A percentile compares a stretch with the other conserved stretches of the same genome.
Conservation (phyloP, 1,284 basidiomycete genomes). For the Boletus austroedulis region DNA sequence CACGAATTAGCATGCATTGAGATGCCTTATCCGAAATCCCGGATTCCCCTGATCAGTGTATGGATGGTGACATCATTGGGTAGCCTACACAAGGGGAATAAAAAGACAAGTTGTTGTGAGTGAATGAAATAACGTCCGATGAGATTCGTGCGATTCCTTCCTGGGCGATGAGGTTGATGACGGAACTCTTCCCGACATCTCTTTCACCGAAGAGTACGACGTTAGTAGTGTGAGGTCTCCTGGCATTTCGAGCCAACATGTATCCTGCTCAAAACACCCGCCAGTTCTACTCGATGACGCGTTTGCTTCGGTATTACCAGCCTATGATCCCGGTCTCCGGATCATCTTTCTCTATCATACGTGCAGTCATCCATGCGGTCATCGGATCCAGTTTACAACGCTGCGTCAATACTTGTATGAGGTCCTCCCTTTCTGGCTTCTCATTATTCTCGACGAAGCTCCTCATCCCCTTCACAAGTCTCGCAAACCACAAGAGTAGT, state of each 20-base stretch:
- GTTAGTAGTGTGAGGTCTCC: no score
- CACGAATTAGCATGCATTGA: no score
- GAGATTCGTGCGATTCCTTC: no score
- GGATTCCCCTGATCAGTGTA: no score
- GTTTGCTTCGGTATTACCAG: conserved; percentile 15
- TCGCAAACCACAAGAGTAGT: conserved; percentile 17
- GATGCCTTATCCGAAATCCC: no score
- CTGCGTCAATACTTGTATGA: conserved; percentile 24
- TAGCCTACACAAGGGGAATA: no score
- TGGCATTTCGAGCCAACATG: background rate
- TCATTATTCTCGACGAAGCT: conserved; percentile 19
- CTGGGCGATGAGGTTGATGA: no score
- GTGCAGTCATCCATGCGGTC: conserved; percentile 27
- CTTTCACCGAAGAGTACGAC: no score
- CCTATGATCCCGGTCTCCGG: background rate
- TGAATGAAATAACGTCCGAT: no score
- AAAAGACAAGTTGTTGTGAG: no score
- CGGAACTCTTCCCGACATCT: no score
- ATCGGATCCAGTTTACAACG: conserved; percentile 32
- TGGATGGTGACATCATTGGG: no score
- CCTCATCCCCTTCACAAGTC: conserved; percentile 16
- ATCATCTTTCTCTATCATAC: conserved; percentile 25
- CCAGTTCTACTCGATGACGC: conserved; percentile 8
- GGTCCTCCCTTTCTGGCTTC: conserved; percentile 20
- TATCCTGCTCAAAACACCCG: background rate